Evolutionary conservation across 2,329 filamentous ascomycete genomes (phyloP).

Genomic region (Orbilia oligospora): DNA sequence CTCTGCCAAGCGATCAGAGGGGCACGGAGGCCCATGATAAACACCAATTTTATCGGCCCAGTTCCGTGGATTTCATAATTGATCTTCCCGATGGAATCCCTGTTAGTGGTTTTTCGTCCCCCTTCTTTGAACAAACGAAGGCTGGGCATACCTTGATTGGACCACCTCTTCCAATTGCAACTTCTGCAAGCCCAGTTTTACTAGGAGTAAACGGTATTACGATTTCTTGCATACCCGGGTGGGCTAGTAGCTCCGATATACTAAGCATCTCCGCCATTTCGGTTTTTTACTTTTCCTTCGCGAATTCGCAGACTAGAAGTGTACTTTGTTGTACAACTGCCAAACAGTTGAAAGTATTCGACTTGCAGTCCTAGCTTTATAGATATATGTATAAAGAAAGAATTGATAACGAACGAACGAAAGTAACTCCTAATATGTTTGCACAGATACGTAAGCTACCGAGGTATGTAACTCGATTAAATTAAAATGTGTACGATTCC

Average conservation of each 20-base stretch:
- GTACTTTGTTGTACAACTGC: not conserved
- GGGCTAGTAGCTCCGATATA: slow-evolving; percentile 48
- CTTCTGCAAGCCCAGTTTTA: slow-evolving; percentile 38
- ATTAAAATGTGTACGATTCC: slow-evolving; percentile 12
- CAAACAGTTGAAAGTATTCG: not conserved
- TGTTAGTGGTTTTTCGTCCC: not conserved
- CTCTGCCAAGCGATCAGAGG: slow-evolving; percentile 66
- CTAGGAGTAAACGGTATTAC: slow-evolving; percentile 39
- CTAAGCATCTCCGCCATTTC: slow-evolving; percentile 40
- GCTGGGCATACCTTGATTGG: slow-evolving; percentile 48
- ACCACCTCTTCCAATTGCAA: slow-evolving; percentile 49
- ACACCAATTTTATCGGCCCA: slow-evolving; percentile 64
- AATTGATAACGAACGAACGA: not conserved
- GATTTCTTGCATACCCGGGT: slow-evolving; percentile 58
- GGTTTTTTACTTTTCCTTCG: not conserved
- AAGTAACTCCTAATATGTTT: not conserved
- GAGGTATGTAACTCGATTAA: slow-evolving; percentile 7
- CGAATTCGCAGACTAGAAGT: too few relatives aligned
- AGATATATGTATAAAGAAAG: too few relatives aligned
- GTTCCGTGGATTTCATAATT: slow-evolving; percentile 59
- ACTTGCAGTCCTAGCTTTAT: not conserved
- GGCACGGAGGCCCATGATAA: slow-evolving; percentile 84
- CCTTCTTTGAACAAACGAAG: not conserved
- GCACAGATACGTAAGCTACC: slow-evolving; percentile 23
- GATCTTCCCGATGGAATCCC: slow-evolving; percentile 22